Evolutionary conservation across 805 yeast genomes (phyloP).

Genomic region (Metschnikowia proteae): DNA sequence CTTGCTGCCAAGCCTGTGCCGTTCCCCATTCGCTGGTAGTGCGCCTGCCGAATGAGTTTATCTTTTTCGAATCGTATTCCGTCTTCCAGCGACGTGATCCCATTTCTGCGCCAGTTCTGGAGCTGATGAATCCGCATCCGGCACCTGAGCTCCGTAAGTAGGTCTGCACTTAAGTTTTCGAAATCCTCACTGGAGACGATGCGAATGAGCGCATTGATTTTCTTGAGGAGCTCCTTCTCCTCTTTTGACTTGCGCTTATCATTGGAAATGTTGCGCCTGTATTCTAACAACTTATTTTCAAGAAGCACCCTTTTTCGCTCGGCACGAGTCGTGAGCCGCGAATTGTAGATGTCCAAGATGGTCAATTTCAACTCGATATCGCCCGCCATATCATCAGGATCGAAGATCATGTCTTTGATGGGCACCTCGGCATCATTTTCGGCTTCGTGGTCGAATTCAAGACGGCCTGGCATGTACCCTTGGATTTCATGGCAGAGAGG

Average conservation of each 20-base stretch:
- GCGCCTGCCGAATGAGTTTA: slow-evolving; percentile 61
- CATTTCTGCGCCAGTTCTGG: slow-evolving; percentile 91
- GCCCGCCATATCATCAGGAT: slow-evolving; percentile 82
- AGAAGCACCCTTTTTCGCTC: slow-evolving; percentile 84
- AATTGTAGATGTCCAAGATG: slow-evolving; percentile 83
- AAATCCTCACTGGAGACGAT: slow-evolving; percentile 80
- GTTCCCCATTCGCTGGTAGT: slow-evolving; percentile 53
- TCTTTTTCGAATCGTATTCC: slow-evolving; percentile 89
- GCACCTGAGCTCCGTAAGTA: slow-evolving; percentile 72
- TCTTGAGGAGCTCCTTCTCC: slow-evolving; percentile 76
- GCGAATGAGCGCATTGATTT: slow-evolving; percentile 75
- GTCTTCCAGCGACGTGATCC: slow-evolving; percentile 76
- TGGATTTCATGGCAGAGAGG: slow-evolving; percentile 97
- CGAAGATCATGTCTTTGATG: slow-evolving; percentile 93
- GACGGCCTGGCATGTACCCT: slow-evolving; percentile 97
- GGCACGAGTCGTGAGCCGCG: slow-evolving; percentile 85
- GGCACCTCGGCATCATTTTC: slow-evolving; percentile 96
- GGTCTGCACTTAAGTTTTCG: slow-evolving; percentile 66
- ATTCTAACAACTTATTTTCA: slow-evolving; percentile 75
- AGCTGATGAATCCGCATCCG: slow-evolving; percentile 81
- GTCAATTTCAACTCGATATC: slow-evolving; percentile 89
- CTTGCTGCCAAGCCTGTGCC: slow-evolving; percentile 26
- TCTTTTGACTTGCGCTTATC: slow-evolving; percentile 89
- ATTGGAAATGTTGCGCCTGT: slow-evolving; percentile 70
- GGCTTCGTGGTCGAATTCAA: slow-evolving; percentile 93